phyloP scores from a whole-genome alignment of 2,329 filamentous ascomycete genomes.

The Cytospora chrysosperma region DNA sequence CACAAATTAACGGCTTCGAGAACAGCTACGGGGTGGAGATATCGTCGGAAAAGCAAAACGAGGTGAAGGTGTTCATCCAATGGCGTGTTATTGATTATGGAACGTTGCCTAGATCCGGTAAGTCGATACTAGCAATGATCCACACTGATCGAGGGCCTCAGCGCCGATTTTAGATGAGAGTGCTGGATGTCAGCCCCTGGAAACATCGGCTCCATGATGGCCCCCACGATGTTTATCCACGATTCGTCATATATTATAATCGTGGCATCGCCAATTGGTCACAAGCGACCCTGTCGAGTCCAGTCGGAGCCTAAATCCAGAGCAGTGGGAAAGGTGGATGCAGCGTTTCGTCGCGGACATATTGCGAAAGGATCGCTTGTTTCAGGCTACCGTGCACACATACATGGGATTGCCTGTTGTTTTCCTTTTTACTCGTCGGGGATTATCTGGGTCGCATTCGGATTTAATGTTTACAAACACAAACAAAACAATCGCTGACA shows the following conservation, averaged over 20 bases:
- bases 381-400: background rate
- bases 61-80: conserved; percentile 7
- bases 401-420: background rate
- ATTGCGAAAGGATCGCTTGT: conserved; percentile 16
- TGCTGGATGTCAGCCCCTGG: conserved; percentile 15
- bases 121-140: conserved; percentile 2
- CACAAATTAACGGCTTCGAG: conserved; percentile 6
- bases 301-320: background rate
- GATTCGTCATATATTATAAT: conserved; percentile 17
- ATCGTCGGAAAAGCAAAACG: conserved; percentile 3
- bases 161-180: background rate
- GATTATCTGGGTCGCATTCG: background rate
- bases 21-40: conserved; percentile 2
- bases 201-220: conserved; percentile 5
- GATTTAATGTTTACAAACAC: conserved; percentile 16
- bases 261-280: conserved; percentile 7
- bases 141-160: conserved; percentile 4
- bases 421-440: background rate
- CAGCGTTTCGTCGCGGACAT: conserved; percentile 11
- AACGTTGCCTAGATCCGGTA: conserved; percentile 5
- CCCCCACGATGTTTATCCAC: background rate
- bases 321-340: background rate
- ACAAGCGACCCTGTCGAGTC: background rate
- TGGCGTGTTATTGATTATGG: conserved; percentile 16
- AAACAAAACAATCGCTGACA: background rate